Evolutionary conservation across 2,329 filamentous ascomycete species (phyloP), one percentile per base, ranked within the genome.

Genomic region (Macrophomina tecta): DNA sequence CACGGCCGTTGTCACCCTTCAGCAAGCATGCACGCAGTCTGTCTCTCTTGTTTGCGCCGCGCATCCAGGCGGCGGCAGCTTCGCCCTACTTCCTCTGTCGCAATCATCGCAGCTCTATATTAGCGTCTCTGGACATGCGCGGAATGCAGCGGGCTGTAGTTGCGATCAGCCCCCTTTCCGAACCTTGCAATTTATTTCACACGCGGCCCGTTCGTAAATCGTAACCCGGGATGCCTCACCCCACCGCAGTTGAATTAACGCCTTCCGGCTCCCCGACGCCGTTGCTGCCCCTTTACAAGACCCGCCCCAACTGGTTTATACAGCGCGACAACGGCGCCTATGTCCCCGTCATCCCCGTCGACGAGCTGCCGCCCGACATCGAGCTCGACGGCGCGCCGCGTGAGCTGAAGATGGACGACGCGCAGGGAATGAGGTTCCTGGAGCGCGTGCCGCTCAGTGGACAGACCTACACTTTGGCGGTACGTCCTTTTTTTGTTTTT

Each of bases 281-380:
- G 23, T 34, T 28, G 30, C 9, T 38, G n/a, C 42, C 52, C 18
- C 16, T 48, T 11, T 51, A 18, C 42, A 65, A n/a, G 45, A n/a
- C 52, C 4, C 64, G 70, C 5, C 69, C 76, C 32, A 71, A 73
- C 14, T 80, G 76, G 70, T 81, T 78, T 70, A 76, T 83, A 64
- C 71, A 77, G 56, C 79, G 80, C 30, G 70, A 69, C 34, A 73
- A 74, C 40, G 75, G 76, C 12, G 67, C 70, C 8, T 71, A 78
- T 60, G 75, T 82, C 0, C 80, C 81, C 5, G 72, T 83, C 4
- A 72, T 82, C 14, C 78, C 81, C 18, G 76, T 74, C 5, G 81
- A 83, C 64, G 80, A 82, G 69, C 74, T 83, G 3, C 79, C 81
- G n/a, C 68, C 69, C 61, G 70, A 70, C 0, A 73, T 81, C 52